phyloP scores from a whole-genome alignment of 768 basidiomycete species.

The Coprinellus micaceus region DNA sequence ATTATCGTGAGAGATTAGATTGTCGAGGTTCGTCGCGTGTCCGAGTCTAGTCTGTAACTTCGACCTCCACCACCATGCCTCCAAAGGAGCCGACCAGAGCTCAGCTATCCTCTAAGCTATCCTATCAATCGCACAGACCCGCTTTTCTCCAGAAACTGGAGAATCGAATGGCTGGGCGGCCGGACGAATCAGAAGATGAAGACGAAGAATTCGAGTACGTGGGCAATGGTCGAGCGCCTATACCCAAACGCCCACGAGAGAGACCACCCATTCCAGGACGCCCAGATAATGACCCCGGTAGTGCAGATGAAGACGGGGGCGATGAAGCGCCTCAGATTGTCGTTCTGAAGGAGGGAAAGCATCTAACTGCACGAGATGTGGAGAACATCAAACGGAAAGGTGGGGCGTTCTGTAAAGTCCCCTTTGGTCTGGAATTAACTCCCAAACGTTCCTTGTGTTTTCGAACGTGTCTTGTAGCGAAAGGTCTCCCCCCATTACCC shows the following conservation, averaged over 20 bases:
- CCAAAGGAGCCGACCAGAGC: conserved; percentile 65
- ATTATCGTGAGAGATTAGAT: no score
- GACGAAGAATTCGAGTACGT: conserved; percentile 58
- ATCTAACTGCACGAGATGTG: conserved; percentile 73
- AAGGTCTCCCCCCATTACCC: neutral
- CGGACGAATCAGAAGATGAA: conserved; percentile 45
- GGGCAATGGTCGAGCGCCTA: conserved; percentile 68
- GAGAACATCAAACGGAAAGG: conserved; percentile 76
- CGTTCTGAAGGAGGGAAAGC: conserved; percentile 84
- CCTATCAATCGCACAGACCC: conserved; percentile 60
- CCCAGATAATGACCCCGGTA: conserved; percentile 65
- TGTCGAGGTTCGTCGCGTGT: no score
- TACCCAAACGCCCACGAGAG: conserved; percentile 55
- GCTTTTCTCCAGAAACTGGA: conserved; percentile 65
- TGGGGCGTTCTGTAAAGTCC: conserved; percentile 23
- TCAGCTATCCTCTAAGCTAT: conserved; percentile 68
- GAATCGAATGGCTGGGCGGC: conserved; percentile 53
- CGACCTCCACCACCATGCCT: conserved; percentile 27
- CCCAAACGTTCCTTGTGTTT: neutral
- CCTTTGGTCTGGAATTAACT: conserved; percentile 20
- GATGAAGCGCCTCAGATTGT: conserved; percentile 90
- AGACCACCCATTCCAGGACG: conserved; percentile 69
- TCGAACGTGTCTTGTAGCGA: neutral
- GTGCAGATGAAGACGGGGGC: conserved; percentile 48
- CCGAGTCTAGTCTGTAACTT: no score